A percentile compares a stretch with the other conserved stretches of the same genome.
Evolutionary conservation across 169 alveolate species (phyloP).

Genomic region (Cardiosporidium cionae): DNA sequence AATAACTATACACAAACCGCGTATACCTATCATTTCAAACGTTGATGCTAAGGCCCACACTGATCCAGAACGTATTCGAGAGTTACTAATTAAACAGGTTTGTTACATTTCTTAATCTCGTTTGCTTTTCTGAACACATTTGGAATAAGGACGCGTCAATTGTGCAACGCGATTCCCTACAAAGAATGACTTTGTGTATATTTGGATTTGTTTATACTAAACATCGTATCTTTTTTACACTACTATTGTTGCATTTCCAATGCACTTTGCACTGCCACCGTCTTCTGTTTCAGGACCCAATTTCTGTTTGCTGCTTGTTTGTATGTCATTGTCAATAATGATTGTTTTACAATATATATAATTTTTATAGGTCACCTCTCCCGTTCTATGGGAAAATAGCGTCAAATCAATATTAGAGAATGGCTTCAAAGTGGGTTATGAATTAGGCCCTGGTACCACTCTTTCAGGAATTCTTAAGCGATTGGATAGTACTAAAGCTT

Average conservation of each 20-base stretch:
- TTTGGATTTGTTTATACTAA: too few relatives aligned
- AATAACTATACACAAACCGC: conserved; percentile 18
- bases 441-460: conserved; percentile 44
- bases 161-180: too few relatives aligned
- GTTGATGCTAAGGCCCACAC: conserved; percentile 47
- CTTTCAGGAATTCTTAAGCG: conserved; percentile 17
- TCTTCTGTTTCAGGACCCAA: too few relatives aligned
- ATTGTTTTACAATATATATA: too few relatives aligned
- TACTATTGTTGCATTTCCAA: too few relatives aligned
- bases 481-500: neutral
- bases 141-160: too few relatives aligned
- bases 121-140: too few relatives aligned
- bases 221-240: too few relatives aligned
- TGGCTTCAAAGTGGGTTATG: conserved; percentile 40
- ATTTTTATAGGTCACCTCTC: conserved; percentile 43
- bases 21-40: conserved; percentile 41
- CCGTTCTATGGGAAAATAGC: conserved; percentile 31
- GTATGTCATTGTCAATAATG: neutral
- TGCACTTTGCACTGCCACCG: too few relatives aligned
- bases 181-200: too few relatives aligned
- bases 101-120: neutral
- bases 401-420: conserved; percentile 22
- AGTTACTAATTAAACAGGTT: conserved; percentile 28
- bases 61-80: conserved; percentile 38
- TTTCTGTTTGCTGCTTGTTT: neutral